Base-by-base conservation (phyloP, 257 asterid genomes). In the Rubia yunnanensis region DNA sequence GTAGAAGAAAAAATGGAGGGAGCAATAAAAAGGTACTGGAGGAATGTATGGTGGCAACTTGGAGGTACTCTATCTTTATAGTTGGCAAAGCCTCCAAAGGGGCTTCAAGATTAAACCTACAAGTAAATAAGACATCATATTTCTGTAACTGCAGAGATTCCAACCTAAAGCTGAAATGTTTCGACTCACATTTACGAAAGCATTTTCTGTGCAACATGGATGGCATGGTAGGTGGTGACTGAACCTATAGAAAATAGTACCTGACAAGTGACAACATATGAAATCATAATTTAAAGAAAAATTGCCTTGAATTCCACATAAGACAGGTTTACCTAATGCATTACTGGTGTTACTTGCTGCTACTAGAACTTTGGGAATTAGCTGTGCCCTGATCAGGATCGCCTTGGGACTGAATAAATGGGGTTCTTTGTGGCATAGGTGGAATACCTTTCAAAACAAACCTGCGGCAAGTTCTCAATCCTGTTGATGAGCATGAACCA, bases 371-470 rank as follows among this genome's bases (percentile, higher is more conserved):
- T 66, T 75, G 78, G 64, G 73, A 68, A 79, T 78, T 68, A 20
- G 60, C 61, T 11, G 53, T 62, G 72, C 60, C 74, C 75, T 52
- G 71, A 52, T 17, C 53, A 27, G 34, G 27, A 65, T 30, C 69
- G 27, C 53, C 69, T 72, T 77, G 76, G 74, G 87, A 70, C 64
- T 73, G 79, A 46, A 46, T 24, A 57, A 83, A 68, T 26, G 94
- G 88, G 55, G 85, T 79, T 22, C 77, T 83, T 67, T 88, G 85
- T 36, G 88, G 87, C 68, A 76, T 75, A 34, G 89, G 74, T 65
- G 88, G 82, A 68, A 86, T 83, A 64, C 87, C 79, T 78, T 74
- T 82, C 76, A 86, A 72, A 60, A 81, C 85, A 74, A 81, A 84
- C 73, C 82, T 86, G 74, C 87, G 84, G 48, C 83, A 81, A 13